phyloP scores from a whole-genome alignment of 2,329 filamentous ascomycete genomes.

The Sodiomyces alkalinus region DNA sequence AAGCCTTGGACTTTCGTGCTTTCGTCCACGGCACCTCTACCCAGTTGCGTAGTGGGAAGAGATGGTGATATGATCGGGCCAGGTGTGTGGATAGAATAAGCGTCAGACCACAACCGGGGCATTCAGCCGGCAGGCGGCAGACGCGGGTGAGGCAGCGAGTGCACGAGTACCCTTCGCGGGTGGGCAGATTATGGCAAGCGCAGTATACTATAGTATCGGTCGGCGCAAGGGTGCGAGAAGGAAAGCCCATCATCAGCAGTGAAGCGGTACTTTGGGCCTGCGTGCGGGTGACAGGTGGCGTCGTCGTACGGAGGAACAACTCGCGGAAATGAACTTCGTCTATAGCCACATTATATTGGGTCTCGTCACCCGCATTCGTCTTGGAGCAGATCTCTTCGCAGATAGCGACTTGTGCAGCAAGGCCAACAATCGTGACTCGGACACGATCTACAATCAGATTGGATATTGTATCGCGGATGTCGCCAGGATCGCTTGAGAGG shows the following conservation, averaged over 20 bases:
- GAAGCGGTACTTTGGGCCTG: conserved; percentile 41
- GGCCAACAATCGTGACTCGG: conserved; percentile 74
- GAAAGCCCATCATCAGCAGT: conserved; percentile 96
- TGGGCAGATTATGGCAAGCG: conserved; percentile 76
- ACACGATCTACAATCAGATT: conserved; percentile 70
- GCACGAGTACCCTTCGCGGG: conserved; percentile 76
- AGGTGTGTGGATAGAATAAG: conserved; percentile 89
- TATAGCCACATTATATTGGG: conserved; percentile 68
- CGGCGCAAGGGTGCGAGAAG: conserved; percentile 64
- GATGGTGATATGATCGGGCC: conserved; percentile 82
- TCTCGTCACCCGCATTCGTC: conserved; percentile 69
- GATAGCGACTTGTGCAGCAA: conserved; percentile 83
- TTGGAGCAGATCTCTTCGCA: conserved; percentile 77
- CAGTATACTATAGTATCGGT: conserved; percentile 57
- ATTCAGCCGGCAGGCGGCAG: conserved; percentile 78
- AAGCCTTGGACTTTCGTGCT: conserved; percentile 47
- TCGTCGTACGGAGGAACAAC: conserved; percentile 76
- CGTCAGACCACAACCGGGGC: conserved; percentile 79
- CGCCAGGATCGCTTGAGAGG: conserved; percentile 79
- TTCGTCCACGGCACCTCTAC: conserved; percentile 72
- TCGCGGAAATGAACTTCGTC: conserved; percentile 67
- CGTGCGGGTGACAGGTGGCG: conserved; percentile 68
- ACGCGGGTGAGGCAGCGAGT: conserved; percentile 81
- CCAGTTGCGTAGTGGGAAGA: conserved; percentile 87
- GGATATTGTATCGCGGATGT: conserved; percentile 82